Base-by-base conservation (phyloP, 1,139 yeast genomes). In the Pichia sp. region DNA sequence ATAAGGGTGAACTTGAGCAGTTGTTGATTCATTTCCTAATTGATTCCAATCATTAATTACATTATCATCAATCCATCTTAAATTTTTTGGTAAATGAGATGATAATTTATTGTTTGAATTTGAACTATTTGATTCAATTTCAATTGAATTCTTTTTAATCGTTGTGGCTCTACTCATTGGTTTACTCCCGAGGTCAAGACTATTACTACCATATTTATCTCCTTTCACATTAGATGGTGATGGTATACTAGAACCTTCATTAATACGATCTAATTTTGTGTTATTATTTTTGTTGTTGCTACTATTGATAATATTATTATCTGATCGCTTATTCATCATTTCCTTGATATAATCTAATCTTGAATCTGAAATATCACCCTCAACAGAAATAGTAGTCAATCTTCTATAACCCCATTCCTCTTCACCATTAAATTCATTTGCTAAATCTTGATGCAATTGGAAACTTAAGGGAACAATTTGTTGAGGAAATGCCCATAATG, bases 1-100 rank as follows among this genome's bases (percentile, higher is more conserved):
- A 71, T 87, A 89, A 2, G 99, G 99, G 67, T 93, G 98, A 13
- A 93, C 96, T 69, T 93, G 99, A 0, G 97, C 98, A 1, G 98
- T 91, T 14, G 96, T 84, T 57, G 86, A 93, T 33, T 81, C 79
- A 18, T 87, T 95, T 33, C 99, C 98, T 51, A 93, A 71, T 10
- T 82, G 78, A 11, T 91, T 83, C 82, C 96, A 90, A 55, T 80
- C 84, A 51, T 77, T 78, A 22, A 93, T 82, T 44, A 86, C 69
- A 6, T 79, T 76, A 25, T 79, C 76, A 51, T 81, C 77, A 58
- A 93, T 81, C 99, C 99, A 93, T 61, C 84, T 84, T 55, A 93
- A 75, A 58, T 83, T 89, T 3, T 70, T 66, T 2, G 98, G 98
- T 49, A 91, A 72, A 46, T 55, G 59, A 16, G 70, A 54, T 11